These are phyloP conservation scores for Blastomyces gilchristii DNA, from an alignment of 2,329 filamentous ascomycete species.

Conservation along the genomic window DNA sequence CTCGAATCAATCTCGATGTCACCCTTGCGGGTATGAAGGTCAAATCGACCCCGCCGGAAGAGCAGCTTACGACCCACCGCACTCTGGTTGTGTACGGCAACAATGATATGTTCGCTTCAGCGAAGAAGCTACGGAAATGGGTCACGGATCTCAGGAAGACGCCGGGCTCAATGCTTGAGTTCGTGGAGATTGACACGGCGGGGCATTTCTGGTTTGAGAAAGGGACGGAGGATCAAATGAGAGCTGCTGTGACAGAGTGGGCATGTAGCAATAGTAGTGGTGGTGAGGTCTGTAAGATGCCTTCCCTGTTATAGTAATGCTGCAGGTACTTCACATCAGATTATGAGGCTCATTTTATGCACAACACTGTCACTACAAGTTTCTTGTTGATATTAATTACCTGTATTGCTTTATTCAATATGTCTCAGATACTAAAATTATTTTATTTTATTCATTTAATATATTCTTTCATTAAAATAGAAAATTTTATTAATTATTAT, in stretches of 20 bases:
- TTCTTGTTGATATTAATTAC: no score
- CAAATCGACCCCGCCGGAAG: slow-evolving; percentile 39
- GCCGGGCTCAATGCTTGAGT: slow-evolving; percentile 39
- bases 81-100: slow-evolving; percentile 67
- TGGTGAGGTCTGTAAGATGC: background rate
- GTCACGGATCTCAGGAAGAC: slow-evolving; percentile 40
- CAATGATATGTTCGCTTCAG: slow-evolving; percentile 61
- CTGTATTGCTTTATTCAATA: no score
- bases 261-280: slow-evolving; percentile 18
- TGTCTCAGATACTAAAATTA: no score
- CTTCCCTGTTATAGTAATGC: background rate
- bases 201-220: slow-evolving; percentile 56
- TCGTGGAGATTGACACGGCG: slow-evolving; percentile 42
- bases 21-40: slow-evolving; percentile 23
- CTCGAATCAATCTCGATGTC: slow-evolving; percentile 18
- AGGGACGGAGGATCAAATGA: slow-evolving; percentile 36
- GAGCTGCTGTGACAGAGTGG: slow-evolving; percentile 34
- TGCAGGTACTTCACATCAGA: background rate
- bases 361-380: no score
- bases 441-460: no score
- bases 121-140: slow-evolving; percentile 58
- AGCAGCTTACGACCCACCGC: slow-evolving; percentile 45
- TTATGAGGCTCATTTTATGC: no score
- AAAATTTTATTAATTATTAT: no score
- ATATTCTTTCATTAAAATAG: no score